phyloP scores from a whole-genome alignment of 2,329 filamentous ascomycete genomes.

The Sporothrix globosa region DNA sequence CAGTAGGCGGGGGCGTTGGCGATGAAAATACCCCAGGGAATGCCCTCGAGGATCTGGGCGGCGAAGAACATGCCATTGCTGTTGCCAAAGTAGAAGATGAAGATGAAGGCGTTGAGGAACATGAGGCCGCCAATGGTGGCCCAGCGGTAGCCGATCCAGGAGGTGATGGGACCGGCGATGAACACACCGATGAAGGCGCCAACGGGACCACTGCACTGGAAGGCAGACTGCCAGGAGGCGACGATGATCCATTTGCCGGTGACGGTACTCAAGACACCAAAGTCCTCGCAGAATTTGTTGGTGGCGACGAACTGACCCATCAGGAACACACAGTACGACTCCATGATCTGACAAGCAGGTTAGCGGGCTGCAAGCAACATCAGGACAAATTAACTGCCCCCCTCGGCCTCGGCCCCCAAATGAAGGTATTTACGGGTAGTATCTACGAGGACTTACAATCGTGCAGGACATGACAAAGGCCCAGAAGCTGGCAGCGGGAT shows the following conservation, averaged over 20 bases:
- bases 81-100: constrained; percentile 54
- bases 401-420: no score
- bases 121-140: constrained; percentile 60
- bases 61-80: constrained; percentile 52
- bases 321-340: constrained; percentile 65
- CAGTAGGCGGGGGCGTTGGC: constrained; percentile 67
- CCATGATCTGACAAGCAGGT: constrained; percentile 59
- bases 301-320: constrained; percentile 63
- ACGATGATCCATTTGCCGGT: constrained; percentile 47
- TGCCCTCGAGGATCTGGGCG: constrained; percentile 61
- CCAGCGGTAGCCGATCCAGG: constrained; percentile 61
- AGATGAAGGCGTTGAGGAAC: constrained; percentile 61
- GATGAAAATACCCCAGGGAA: constrained; percentile 69
- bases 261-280: constrained; percentile 47
- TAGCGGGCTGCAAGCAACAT: not conserved
- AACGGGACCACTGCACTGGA: constrained; percentile 58
- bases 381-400: no score
- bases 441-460: constrained; percentile 44
- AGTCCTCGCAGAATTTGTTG: constrained; percentile 50
- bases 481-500: constrained; percentile 47
- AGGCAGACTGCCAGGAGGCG: constrained; percentile 61
- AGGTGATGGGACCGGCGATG: constrained; percentile 64
- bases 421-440: no score
- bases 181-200: constrained; percentile 64
- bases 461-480: constrained; percentile 48